Conservation (phyloP, 75 land plant genomes). For the Ceratopteris richardii region DNA sequence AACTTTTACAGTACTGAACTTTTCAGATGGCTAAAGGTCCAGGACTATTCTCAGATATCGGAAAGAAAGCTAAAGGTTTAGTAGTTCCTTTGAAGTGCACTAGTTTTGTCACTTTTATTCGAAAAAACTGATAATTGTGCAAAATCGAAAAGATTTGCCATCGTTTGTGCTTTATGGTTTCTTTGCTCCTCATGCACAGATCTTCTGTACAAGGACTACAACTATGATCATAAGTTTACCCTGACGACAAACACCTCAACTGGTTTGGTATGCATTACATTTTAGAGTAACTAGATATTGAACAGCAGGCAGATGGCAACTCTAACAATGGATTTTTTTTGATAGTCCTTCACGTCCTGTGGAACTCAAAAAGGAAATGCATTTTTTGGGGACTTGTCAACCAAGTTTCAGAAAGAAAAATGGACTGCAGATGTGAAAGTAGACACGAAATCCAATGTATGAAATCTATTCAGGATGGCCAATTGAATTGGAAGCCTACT, state of each 20-base stretch:
- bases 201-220: conserved; percentile 66
- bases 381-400: conserved; percentile 54
- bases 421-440: conserved; percentile 73
- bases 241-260: conserved; percentile 53
- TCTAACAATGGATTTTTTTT: neutral
- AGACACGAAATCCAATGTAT: conserved; percentile 61
- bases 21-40: conserved; percentile 64
- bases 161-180: too few species aligned
- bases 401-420: conserved; percentile 62
- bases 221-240: conserved; percentile 59
- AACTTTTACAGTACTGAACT: too few species aligned
- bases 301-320: neutral
- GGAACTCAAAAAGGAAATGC: conserved; percentile 61
- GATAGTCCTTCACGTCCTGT: conserved; percentile 60
- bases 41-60: conserved; percentile 76
- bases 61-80: conserved; percentile 66
- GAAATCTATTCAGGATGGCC: neutral
- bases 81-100: neutral
- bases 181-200: too few species aligned
- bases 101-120: neutral
- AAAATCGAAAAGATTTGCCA: too few species aligned
- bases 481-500: too few species aligned
- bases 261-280: conserved; percentile 49
- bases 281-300: too few species aligned
- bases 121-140: neutral